These are phyloP conservation scores for Mollisia scopiformis DNA, from an alignment of 2,329 filamentous ascomycete genomes.

Conservation along the genomic window DNA sequence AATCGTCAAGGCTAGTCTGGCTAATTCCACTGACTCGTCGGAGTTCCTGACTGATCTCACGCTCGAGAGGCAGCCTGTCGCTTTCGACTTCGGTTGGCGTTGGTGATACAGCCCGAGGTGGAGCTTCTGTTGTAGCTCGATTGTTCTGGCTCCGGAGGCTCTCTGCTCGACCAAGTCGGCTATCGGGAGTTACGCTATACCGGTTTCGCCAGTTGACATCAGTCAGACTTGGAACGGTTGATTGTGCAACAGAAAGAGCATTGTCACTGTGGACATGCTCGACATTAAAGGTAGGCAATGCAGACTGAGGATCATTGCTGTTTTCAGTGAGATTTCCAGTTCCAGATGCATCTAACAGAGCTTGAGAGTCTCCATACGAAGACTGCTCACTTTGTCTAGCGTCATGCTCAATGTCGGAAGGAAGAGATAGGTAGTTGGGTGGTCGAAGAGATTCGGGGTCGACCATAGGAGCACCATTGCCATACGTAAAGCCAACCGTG, in stretches of 20 bases:
- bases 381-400: background rate
- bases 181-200: background rate
- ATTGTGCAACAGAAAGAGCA: slow-evolving; percentile 7
- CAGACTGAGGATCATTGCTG: background rate
- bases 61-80: slow-evolving; percentile 30
- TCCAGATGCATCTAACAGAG: background rate
- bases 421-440: background rate
- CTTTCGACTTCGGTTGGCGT: slow-evolving; percentile 3
- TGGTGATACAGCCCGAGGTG: background rate
- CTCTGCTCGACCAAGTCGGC: background rate
- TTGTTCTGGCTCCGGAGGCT: background rate
- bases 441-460: background rate
- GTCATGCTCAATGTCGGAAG: background rate
- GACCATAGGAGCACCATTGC: background rate
- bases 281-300: background rate
- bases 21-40: slow-evolving; percentile 32
- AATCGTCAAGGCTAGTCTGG: slow-evolving; percentile 26
- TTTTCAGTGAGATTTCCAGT: background rate
- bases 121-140: background rate
- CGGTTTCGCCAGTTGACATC: slow-evolving; percentile 10
- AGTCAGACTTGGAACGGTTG: slow-evolving; percentile 15
- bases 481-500: background rate
- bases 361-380: background rate
- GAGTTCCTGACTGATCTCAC: slow-evolving; percentile 35
- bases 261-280: slow-evolving; percentile 1